Evolutionary conservation across 2,329 filamentous ascomycete genomes (phyloP), one percentile per base, ranked within the genome.

Genomic region (Lizonia empirigonia): DNA sequence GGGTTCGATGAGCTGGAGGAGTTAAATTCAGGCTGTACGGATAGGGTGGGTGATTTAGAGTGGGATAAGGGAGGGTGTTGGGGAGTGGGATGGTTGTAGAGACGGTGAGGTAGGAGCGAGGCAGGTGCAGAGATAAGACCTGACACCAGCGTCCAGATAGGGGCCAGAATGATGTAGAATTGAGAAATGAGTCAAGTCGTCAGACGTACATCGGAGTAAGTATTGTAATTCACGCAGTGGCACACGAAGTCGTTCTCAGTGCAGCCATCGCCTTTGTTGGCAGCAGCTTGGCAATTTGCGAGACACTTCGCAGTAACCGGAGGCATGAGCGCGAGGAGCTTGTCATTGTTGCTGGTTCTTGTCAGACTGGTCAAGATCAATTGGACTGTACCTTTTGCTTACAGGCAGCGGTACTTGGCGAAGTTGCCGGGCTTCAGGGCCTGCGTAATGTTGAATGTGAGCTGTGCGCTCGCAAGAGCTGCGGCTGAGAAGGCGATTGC

Each of bases 391-490:
- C n/a, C n/a, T n/a, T 3, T 10, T 23, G 2, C 58, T 26, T 58
- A 67, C 62, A 63, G 45, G 50, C 64, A 67, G n/a, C 38, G 55
- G 46, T 67, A 67, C 37, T 67, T 67, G 16, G 59, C 36, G 15
- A 51, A 57, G 34, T 65, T 62, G 15, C 59, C 56, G 0, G 35
- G 16, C 13, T 41, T 22, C 9, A 55, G 53, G 8, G 64, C 62
- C 15, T 57, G 39, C 1, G 59, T 65, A 8, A 63, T 37, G 50
- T 67, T 65, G 58, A 52, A 67, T 2, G 63, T 65, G 24, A 56
- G 50, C 29, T 59, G 52, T 7, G 64, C 61, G 19, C 26, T 47
- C 9, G 37, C 49, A 16, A 52, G 23, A 6, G 42, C 15, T n/a
- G 49, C 33, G 13, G 36, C 32, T 4, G 49, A 37, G 32, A 52